Evolutionary conservation across 2,329 filamentous ascomycete species (phyloP).

Genomic region (Cladophialophora bantiana): DNA sequence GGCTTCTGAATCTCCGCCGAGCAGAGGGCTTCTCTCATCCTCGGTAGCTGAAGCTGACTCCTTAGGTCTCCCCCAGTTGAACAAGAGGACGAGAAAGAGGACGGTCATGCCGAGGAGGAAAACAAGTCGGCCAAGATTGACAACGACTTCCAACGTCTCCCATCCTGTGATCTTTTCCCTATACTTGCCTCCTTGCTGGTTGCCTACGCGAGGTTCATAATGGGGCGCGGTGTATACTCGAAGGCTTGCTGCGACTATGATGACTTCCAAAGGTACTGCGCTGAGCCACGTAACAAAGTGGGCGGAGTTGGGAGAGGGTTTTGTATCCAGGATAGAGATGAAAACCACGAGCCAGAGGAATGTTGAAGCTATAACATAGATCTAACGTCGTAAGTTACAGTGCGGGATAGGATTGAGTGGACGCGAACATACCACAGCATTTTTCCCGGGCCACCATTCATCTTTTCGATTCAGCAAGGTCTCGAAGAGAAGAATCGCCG

Average conservation of each 20-base stretch:
- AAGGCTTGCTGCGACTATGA: constrained; percentile 73
- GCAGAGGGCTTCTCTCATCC: constrained; percentile 51
- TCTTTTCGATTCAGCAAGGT: constrained; percentile 70
- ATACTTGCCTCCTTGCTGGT: constrained; percentile 54
- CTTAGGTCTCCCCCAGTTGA: constrained; percentile 43
- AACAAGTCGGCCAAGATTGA: constrained; percentile 73
- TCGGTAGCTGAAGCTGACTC: constrained; percentile 50
- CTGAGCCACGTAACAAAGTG: constrained; percentile 82
- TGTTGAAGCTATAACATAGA: constrained; percentile 82
- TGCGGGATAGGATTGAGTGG: not conserved
- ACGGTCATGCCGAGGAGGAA: constrained; percentile 67
- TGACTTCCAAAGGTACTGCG: constrained; percentile 73
- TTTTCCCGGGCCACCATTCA: constrained; percentile 83
- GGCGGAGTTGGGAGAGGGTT: constrained; percentile 77
- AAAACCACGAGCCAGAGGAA: constrained; percentile 88
- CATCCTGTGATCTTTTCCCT: constrained; percentile 50
- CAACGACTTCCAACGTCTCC: constrained; percentile 52
- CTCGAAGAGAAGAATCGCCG: constrained; percentile 75
- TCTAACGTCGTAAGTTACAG: constrained; percentile 58
- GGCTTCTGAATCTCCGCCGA: constrained; percentile 49
- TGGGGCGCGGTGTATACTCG: constrained; percentile 73
- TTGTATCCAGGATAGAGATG: constrained; percentile 84
- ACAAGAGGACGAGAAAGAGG: constrained; percentile 66
- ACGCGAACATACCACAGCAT: constrained; percentile 68
- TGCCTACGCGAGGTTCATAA: constrained; percentile 64